Base-by-base conservation (phyloP, 1,284 basidiomycete genomes). In the Mycosarcoma mackinlayi region DNA sequence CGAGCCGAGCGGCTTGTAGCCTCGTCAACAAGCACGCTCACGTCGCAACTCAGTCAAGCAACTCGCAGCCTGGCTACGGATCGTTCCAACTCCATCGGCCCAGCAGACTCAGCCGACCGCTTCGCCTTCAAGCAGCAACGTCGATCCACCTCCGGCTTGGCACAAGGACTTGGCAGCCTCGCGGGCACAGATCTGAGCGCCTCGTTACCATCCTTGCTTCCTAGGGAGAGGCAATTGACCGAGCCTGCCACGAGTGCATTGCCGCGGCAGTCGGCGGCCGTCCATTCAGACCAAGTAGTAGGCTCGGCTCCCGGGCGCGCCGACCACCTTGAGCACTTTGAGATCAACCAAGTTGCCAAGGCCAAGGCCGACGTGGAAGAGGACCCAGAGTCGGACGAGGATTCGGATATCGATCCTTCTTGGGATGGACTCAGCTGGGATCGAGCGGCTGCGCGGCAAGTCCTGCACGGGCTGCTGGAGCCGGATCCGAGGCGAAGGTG, bases 401-500 rank as follows among this genome's bases (percentile, higher is more conserved):
- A 76, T 25, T 34, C 40, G 2, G 54, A 57, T 7, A 16, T 73
- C 1, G 77, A 78, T 35, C 51, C 58, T 6, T 59, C 52, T 3
- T 76, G 74, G 68, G 70, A 78, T 33, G 77, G 77, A 0, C 57
- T 59, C 6, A 70, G 70, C 33, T 60, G 53, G 58, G 76, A 79
- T 24, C 70, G 77, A n/a, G 65, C 68, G 2, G 65, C 58, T 23
- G 72, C 66, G n/a, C 38, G 77, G 23, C 59, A 72, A 42, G 68
- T 75, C 14, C 58, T 79, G 7, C 58, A 63, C 16, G 75, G 73
- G 6, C 47, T 79, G 14, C 44, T 79, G 18, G 66, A 76, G 25
- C 68, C 71, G 9, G 76, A 79, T n/a, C 70, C 77, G 21, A 39
- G 47, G n/a, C 50, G 58, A 34, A 65, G 77, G n/a, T 79, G 77